These are phyloP conservation scores for Mycena sp. DNA, from an alignment of 1,284 basidiomycete genomes.

Conservation along the genomic window DNA sequence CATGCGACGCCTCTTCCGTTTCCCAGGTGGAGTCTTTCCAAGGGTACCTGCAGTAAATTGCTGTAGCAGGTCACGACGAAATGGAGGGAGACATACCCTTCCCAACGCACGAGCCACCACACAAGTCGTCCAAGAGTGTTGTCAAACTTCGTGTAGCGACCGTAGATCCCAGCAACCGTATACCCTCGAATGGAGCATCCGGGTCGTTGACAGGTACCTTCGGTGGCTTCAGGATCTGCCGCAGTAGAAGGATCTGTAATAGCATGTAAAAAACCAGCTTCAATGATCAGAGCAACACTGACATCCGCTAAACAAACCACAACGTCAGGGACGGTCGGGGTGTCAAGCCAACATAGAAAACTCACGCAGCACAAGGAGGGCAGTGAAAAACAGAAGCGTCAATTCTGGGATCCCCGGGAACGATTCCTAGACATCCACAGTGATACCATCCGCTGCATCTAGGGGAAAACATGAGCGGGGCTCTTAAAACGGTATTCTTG, in stretches of 20 bases:
- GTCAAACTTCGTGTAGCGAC: slow-evolving; percentile 12
- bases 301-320: slow-evolving; percentile 13
- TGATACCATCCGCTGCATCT: slow-evolving; percentile 25
- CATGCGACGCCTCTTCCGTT: not conserved
- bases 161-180: slow-evolving; percentile 18
- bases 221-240: not conserved
- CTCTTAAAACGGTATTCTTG: not conserved
- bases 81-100: slow-evolving; percentile 13
- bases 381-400: slow-evolving; percentile 2
- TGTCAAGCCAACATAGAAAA: not conserved
- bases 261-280: not conserved
- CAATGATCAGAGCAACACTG: not conserved
- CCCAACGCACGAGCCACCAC: slow-evolving; percentile 22
- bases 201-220: slow-evolving; percentile 12
- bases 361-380: slow-evolving; percentile 24
- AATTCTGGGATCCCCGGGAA: slow-evolving; percentile 13
- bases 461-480: not conserved
- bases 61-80: not conserved
- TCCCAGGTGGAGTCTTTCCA: slow-evolving; percentile 27
- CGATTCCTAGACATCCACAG: slow-evolving; percentile 18
- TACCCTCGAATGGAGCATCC: slow-evolving; percentile 14
- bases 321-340: not conserved
- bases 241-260: not conserved
- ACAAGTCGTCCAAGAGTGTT: slow-evolving; percentile 4
- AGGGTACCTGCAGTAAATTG: slow-evolving; percentile 3